A percentile compares a stretch with the other conserved stretches of the same genome.
Evolutionary conservation across 2,329 filamentous ascomycete species (phyloP).

Genomic region (Annulohypoxylon truncatum): DNA sequence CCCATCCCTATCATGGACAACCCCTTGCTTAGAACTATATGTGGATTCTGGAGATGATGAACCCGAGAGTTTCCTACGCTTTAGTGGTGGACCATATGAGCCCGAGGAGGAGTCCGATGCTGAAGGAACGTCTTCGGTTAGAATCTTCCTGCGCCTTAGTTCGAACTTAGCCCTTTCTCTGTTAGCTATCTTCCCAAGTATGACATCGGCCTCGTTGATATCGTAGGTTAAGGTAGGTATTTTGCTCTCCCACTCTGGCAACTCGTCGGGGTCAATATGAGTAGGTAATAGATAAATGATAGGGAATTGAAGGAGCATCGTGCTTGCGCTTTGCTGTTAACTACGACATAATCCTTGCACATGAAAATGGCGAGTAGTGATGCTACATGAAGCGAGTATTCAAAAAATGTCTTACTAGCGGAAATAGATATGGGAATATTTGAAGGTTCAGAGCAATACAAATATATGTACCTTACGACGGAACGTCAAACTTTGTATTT

Average conservation of each 20-base stretch:
- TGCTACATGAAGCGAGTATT: too few relatives aligned
- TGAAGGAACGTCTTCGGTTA: conserved; percentile 61
- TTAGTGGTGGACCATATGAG: conserved; percentile 42
- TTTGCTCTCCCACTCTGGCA: conserved; percentile 72
- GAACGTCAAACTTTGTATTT: too few relatives aligned
- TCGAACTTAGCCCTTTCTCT: conserved; percentile 81
- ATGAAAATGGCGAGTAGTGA: too few relatives aligned
- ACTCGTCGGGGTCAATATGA: conserved; percentile 72
- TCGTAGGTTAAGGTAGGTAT: conserved; percentile 77
- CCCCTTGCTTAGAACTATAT: conserved; percentile 45
- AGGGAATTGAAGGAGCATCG: conserved; percentile 61
- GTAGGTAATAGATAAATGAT: conserved; percentile 79
- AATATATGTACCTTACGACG: too few relatives aligned
- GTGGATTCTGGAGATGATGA: conserved; percentile 19
- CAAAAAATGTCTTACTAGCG: too few relatives aligned
- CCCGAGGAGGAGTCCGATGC: conserved; percentile 1
- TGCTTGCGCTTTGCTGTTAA: conserved; percentile 1
- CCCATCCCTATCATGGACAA: conserved; percentile 45
- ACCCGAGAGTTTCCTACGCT: conserved; percentile 55
- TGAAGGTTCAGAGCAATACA: too few relatives aligned
- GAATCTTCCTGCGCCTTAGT: conserved; percentile 73
- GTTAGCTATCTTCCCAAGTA: conserved; percentile 78
- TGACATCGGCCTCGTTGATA: conserved; percentile 75
- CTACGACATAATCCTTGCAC: too few relatives aligned
- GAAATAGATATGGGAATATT: too few relatives aligned